phyloP scores from a whole-genome alignment of 352 stramenopile species.

The Phytophthora aleatoria region DNA sequence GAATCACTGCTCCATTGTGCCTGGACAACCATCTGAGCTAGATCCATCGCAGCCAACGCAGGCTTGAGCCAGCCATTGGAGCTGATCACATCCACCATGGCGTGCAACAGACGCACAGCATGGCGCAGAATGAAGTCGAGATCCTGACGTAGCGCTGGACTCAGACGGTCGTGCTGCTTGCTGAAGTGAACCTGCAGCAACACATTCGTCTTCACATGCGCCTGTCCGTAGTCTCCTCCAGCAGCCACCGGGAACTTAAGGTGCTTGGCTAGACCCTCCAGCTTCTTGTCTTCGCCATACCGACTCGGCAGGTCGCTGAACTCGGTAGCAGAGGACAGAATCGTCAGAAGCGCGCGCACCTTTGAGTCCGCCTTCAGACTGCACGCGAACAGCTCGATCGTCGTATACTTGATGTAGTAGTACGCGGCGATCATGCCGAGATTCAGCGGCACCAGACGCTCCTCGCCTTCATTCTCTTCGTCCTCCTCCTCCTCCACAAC shows the following conservation, averaged over 20 bases:
- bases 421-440: conserved; percentile 99
- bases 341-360: conserved; percentile 95
- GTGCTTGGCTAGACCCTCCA: conserved; percentile 94
- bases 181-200: conserved; percentile 98
- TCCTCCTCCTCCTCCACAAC: conserved; percentile 91
- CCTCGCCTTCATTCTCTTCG: conserved; percentile 86
- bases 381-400: conserved; percentile 98
- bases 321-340: conserved; percentile 96
- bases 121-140: conserved; percentile 91
- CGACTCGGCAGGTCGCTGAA: conserved; percentile 95
- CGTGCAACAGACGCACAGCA: conserved; percentile 94
- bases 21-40: conserved; percentile 99
- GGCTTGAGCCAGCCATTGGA: conserved; percentile 99
- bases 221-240: conserved; percentile 90
- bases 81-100: conserved; percentile 99
- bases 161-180: conserved; percentile 90
- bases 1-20: conserved; percentile 98
- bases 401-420: conserved; percentile 99
- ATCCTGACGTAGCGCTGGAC: conserved; percentile 92
- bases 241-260: conserved; percentile 92
- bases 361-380: conserved; percentile 97
- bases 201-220: conserved; percentile 96
- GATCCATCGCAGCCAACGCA: conserved; percentile 98
- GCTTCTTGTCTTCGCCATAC: conserved; percentile 93
- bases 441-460: conserved; percentile 96